Conservation (phyloP, 768 basidiomycete genomes). For the Lepiota brunneoincarnata region DNA sequence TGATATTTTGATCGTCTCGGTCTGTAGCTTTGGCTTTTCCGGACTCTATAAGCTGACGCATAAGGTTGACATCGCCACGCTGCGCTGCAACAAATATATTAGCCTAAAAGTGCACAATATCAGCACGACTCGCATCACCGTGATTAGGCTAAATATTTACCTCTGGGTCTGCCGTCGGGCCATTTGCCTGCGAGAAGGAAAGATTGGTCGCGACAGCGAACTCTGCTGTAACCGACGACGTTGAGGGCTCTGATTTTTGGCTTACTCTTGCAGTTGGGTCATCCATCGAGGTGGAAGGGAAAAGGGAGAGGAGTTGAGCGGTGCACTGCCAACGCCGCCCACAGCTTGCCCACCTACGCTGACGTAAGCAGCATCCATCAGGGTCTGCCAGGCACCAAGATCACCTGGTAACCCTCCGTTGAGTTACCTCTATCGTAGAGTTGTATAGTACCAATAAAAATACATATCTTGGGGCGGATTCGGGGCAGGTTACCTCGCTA, state of each 20-base stretch:
- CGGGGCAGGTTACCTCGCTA: no score
- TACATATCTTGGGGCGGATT: no score
- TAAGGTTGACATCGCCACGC: slow-evolving; percentile 69
- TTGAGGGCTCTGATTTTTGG: slow-evolving; percentile 49
- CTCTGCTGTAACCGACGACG: slow-evolving; percentile 45
- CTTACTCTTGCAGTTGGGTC: slow-evolving; percentile 32
- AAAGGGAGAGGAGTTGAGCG: not conserved
- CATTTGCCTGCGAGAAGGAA: slow-evolving; percentile 39
- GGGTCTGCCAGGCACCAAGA: not conserved
- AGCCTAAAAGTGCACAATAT: slow-evolving; percentile 29
- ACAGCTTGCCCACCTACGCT: not conserved
- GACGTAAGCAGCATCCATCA: slow-evolving; percentile 8
- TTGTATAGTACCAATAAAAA: no score
- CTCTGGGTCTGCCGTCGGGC: slow-evolving; percentile 32
- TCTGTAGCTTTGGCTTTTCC: slow-evolving; percentile 72
- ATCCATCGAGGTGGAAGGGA: slow-evolving; percentile 28
- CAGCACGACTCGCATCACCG: not conserved
- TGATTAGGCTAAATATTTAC: slow-evolving; percentile 25
- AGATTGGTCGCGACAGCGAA: slow-evolving; percentile 44
- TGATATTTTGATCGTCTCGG: slow-evolving; percentile 88
- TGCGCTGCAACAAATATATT: slow-evolving; percentile 86
- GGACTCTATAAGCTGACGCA: slow-evolving; percentile 68
- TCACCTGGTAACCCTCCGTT: no score
- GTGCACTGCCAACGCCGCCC: slow-evolving; percentile 8
- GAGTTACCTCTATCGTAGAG: no score